Evolutionary conservation across 495 filamentous ascomycete species (phyloP), one percentile per base, ranked within the genome.

Genomic region (Venustampulla echinocandica): DNA sequence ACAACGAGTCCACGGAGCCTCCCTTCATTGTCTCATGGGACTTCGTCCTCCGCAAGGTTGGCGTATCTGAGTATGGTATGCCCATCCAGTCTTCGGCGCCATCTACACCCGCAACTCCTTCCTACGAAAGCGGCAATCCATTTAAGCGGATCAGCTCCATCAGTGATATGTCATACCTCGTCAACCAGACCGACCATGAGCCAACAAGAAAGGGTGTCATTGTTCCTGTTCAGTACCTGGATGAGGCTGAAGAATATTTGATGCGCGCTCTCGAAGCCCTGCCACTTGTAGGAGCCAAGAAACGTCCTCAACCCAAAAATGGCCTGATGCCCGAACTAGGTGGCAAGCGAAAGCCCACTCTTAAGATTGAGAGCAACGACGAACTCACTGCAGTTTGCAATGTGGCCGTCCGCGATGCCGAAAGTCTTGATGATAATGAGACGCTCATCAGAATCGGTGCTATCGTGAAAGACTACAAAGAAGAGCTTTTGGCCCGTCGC

Each of bases 21-120:
- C 90, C 93, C 11, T 85, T 79, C 51, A 76, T 87, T 33, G 69
- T 97, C 17, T 84, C 88, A 6, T 98, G 93, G 93, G 90, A 98
- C 65, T 98, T 98, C 63, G 71, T 84, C 13, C 77, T 98, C 36
- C 81, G 88, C 58, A 97, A 93, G 71, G 79, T 95, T 42, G 90
- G 87, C 15, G 80, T 89, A 58, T 78, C 84, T 9, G 92, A 97
- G 58, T 92, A 88, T 52, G 88, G 89, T 14, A 69, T 88, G 56
- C 78, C 87, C 2, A 51, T 88, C 15, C 78, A 82, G 53, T 84
- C 83, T 7, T 79, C 78, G 5, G 74, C 81, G 44, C 82, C 90
- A 34, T 90, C 89, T 0, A 83, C 89, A 1, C 93, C 92, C 1
- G 80, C 84, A 37, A 97, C 92, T 0, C 92, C 92, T 13, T 79